phyloP scores from a whole-genome alignment of 2,329 filamentous ascomycete genomes.

The Arthrobotrys conoides region DNA sequence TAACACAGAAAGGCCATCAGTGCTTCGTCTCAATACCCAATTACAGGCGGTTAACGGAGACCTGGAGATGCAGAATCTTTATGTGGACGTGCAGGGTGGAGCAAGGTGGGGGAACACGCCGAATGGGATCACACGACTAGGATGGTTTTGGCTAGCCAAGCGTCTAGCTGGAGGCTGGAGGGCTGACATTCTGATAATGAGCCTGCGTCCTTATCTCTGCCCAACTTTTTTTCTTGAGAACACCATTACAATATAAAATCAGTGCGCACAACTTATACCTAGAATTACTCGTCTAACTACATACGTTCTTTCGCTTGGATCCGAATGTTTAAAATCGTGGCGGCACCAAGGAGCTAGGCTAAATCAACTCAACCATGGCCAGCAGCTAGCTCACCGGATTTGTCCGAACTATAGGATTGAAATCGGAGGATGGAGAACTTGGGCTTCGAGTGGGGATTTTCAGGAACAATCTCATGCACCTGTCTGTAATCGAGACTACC shows the following conservation, averaged over 20 bases:
- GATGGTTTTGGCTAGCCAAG: slow-evolving; percentile 34
- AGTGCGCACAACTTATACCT: not conserved
- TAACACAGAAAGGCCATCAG: slow-evolving; percentile 12
- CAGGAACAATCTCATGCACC: slow-evolving; percentile 40
- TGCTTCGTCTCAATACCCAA: slow-evolving; percentile 23
- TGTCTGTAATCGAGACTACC: slow-evolving; percentile 19
- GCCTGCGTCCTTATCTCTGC: slow-evolving; percentile 48
- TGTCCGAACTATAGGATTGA: slow-evolving; percentile 31
- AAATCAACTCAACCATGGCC: slow-evolving; percentile 30
- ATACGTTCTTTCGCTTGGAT: slow-evolving; percentile 37
- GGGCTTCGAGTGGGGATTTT: slow-evolving; percentile 45
- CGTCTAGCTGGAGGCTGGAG: slow-evolving; percentile 15
- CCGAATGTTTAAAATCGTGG: slow-evolving; percentile 43
- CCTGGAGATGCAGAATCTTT: slow-evolving; percentile 16
- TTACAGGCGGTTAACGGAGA: slow-evolving; percentile 39
- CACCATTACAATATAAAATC: slow-evolving; percentile 7
- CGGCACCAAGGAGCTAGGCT: slow-evolving; percentile 50
- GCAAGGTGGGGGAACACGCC: slow-evolving; percentile 24
- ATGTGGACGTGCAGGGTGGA: slow-evolving; percentile 14
- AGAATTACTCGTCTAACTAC: slow-evolving; percentile 11
- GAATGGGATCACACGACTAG: slow-evolving; percentile 47
- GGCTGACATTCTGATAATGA: slow-evolving; percentile 19
- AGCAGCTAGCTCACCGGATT: slow-evolving; percentile 32
- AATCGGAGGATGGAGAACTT: slow-evolving; percentile 21
- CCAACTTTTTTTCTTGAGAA: slow-evolving; percentile 3